Evolutionary conservation across 2,329 filamentous ascomycete species (phyloP).

Genomic region (Talaromyces sp.): DNA sequence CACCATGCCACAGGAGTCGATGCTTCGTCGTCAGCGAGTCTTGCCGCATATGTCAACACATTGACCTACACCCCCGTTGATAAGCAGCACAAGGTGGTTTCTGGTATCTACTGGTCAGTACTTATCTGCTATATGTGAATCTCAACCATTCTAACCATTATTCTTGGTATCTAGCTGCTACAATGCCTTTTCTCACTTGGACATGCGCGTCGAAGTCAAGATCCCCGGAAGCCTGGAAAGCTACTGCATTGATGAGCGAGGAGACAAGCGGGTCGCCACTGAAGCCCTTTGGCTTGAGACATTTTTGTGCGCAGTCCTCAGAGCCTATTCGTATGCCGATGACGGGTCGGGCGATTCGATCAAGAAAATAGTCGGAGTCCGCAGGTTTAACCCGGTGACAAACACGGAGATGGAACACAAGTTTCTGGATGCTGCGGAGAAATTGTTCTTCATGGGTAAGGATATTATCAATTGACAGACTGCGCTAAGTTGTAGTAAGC

Average conservation of each 20-base stretch:
- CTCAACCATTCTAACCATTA: slow-evolving; percentile 7
- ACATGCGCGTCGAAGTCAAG: slow-evolving; percentile 97
- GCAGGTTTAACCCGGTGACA: slow-evolving; percentile 94
- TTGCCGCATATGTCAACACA: slow-evolving; percentile 97
- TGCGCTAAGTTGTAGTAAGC: background rate
- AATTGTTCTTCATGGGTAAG: slow-evolving; percentile 84
- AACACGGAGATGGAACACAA: slow-evolving; percentile 98
- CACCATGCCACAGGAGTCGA: slow-evolving; percentile 97
- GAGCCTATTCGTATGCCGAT: slow-evolving; percentile 95
- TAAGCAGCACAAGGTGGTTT: slow-evolving; percentile 81
- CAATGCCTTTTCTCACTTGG: slow-evolving; percentile 96
- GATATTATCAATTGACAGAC: background rate
- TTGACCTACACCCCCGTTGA: slow-evolving; percentile 85
- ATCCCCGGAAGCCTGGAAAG: slow-evolving; percentile 95
- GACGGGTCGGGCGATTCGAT: slow-evolving; percentile 91
- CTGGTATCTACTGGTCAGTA: slow-evolving; percentile 83
- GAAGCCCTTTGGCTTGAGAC: slow-evolving; percentile 97
- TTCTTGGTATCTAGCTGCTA: slow-evolving; percentile 60
- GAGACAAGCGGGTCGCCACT: slow-evolving; percentile 87
- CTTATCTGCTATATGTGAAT: background rate
- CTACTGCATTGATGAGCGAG: slow-evolving; percentile 95
- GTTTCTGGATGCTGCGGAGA: slow-evolving; percentile 89
- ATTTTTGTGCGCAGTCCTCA: slow-evolving; percentile 88
- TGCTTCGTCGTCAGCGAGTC: slow-evolving; percentile 91
- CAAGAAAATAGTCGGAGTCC: slow-evolving; percentile 93